Conservation (phyloP, 2,329 filamentous ascomycete species). For the Pleomassaria siparia region DNA sequence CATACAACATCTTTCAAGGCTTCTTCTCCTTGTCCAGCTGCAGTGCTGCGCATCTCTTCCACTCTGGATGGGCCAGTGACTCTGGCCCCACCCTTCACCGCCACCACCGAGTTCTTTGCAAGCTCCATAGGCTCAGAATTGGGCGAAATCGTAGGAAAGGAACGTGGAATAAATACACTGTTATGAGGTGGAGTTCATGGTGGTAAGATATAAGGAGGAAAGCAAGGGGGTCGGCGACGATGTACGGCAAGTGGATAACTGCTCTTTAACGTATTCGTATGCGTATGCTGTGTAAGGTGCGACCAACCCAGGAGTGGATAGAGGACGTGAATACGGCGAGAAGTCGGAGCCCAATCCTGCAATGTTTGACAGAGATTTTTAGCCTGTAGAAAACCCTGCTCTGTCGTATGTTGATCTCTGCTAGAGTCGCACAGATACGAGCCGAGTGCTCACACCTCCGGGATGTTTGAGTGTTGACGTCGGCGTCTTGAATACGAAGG, state of each 20-base stretch:
- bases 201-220: constrained; percentile 19
- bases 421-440: constrained; percentile 15
- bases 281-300: constrained; percentile 22
- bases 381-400: constrained; percentile 28
- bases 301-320: constrained; percentile 19
- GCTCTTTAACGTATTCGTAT: constrained; percentile 20
- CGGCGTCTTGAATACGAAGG: constrained; percentile 14
- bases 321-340: constrained; percentile 23
- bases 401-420: constrained; percentile 13
- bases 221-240: constrained; percentile 27
- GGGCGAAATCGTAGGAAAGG: not conserved
- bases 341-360: constrained; percentile 23
- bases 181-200: constrained; percentile 26
- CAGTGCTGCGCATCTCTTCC: constrained; percentile 21
- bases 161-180: constrained; percentile 1
- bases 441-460: constrained; percentile 5
- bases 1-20: constrained; percentile 85
- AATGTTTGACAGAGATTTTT: constrained; percentile 20
- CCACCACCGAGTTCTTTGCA: constrained; percentile 30
- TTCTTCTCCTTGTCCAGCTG: constrained; percentile 56
- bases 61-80: constrained; percentile 20
- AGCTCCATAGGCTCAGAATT: constrained; percentile 28
- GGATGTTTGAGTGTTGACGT: constrained; percentile 14
- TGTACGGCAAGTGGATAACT: constrained; percentile 4
- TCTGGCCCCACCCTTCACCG: constrained; percentile 33